Percentiles rank a stretch among this genome's conserved stretches.
Evolutionary conservation across 208 protist genomes (phyloP).

Genomic region (Strigomonas culicis): DNA sequence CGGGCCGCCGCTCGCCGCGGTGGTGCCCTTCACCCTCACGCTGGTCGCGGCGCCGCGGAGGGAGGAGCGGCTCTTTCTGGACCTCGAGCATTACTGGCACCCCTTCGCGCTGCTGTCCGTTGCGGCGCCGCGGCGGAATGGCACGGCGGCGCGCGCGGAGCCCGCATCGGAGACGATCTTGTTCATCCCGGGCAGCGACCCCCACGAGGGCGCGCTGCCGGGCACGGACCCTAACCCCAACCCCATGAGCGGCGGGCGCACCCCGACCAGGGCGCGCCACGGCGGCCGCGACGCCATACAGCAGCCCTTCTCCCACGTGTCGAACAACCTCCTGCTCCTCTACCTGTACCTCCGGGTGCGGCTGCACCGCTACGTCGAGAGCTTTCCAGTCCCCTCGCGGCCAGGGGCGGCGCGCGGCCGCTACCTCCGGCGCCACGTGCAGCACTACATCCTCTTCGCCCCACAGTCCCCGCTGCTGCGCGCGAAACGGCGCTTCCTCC

Average conservation of each 20-base stretch:
- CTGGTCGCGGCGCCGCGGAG: conserved; percentile 69
- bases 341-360: conserved; percentile 51
- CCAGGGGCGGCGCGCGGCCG: not conserved
- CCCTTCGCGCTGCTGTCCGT: conserved; percentile 17
- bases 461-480: conserved; percentile 36
- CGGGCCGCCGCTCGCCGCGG: not conserved
- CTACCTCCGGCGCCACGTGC: not conserved
- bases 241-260: not conserved
- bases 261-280: no score
- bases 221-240: not conserved
- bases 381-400: conserved; percentile 28
- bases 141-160: not conserved
- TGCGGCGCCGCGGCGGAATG: no score
- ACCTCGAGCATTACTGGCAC: conserved; percentile 93
- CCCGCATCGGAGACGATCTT: not conserved
- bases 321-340: conserved; percentile 93
- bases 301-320: conserved; percentile 47
- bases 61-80: conserved; percentile 85
- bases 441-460: conserved; percentile 27
- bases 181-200: conserved; percentile 93
- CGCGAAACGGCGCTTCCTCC: conserved; percentile 26
- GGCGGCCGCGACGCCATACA: not conserved
- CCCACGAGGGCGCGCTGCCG: conserved; percentile 24
- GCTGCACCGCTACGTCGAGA: conserved; percentile 42
- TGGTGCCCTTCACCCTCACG: conserved; percentile 31